Conservation (phyloP, 2,329 filamentous ascomycete genomes). For the Phialocephala sp. region DNA sequence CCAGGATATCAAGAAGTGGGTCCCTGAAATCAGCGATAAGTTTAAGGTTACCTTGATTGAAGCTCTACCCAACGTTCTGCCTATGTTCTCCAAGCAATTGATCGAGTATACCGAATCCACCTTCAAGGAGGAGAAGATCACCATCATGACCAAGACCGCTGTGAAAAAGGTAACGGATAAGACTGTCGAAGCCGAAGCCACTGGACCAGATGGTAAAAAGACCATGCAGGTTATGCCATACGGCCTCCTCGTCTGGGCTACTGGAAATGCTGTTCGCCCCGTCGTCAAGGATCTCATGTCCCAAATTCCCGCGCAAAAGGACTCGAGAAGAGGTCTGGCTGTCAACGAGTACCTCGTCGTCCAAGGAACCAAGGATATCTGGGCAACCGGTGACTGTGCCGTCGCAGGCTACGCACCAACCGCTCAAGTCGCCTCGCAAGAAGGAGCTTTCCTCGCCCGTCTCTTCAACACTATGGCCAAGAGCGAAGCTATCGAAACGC, state of each 20-base stretch:
- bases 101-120: slow-evolving; percentile 99
- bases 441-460: slow-evolving; percentile 91
- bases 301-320: slow-evolving; percentile 92
- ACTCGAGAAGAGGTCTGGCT: slow-evolving; percentile 90
- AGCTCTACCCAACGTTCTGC: slow-evolving; percentile 93
- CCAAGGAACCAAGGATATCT: slow-evolving; percentile 95
- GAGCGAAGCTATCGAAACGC: slow-evolving; percentile 79
- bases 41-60: slow-evolving; percentile 98
- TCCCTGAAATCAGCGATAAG: slow-evolving; percentile 91
- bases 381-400: slow-evolving; percentile 97
- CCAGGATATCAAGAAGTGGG: slow-evolving; percentile 96
- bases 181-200: slow-evolving; percentile 87
- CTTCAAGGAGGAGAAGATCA: slow-evolving; percentile 98
- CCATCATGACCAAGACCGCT: slow-evolving; percentile 98
- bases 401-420: slow-evolving; percentile 98
- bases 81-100: slow-evolving; percentile 98
- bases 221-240: slow-evolving; percentile 83
- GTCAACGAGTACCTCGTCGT: slow-evolving; percentile 99
- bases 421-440: slow-evolving; percentile 94
- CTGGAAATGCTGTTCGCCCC: slow-evolving; percentile 90
- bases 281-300: slow-evolving; percentile 90
- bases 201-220: slow-evolving; percentile 84
- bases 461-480: slow-evolving; percentile 99
- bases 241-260: slow-evolving; percentile 97
- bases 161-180: slow-evolving; percentile 96